Base-by-base conservation (phyloP, 768 basidiomycete species). In the Leccinum aurantiacum region DNA sequence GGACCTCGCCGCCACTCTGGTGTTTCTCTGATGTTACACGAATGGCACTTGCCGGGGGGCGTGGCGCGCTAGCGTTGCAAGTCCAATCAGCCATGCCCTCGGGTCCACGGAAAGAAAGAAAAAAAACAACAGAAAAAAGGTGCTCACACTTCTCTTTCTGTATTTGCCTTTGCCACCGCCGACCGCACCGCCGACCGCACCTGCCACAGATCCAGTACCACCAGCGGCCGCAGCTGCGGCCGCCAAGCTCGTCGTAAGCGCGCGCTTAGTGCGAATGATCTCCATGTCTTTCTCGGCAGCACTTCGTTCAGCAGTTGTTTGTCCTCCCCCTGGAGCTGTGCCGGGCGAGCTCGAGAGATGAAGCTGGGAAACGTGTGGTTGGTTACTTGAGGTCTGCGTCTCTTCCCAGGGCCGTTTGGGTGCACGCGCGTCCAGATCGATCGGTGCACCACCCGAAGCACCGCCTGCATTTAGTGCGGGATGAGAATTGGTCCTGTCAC, bases 1-100 rank as follows among this genome's bases (percentile, higher is more conserved):
- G 91, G 91, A 15, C 91, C 91, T 25, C 90, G 82, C 56, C 91
- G 75, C 91, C 91, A 93, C 72, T 93, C 91, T n/a, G 91, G 91
- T 4, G 91, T 93, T 70, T 93, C 91, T 60, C 88, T 80, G 58
- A 91, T 92, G 75, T 91, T 90, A 71, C 91, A 93, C 33, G 91
- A 91, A 74, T 92, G 89, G 67, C 91, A 93, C 69, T 92, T 91
- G 10, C 90, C 90, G 5, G 91, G 91, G 17, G 91, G 91, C 38
- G 88, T 90, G 48, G 91, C 89, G 65, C 91, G 85, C 91, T 93
- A 75, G 27, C 69, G 69, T 75, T 72, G 70, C 63, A 64, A 64
- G 53, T 60, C 53, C 54, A 65, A 53, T 66, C 54, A 74, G 63
- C 60, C 57, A 58, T 56, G 62, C 24, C 55, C 47, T 41, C 46